These are phyloP conservation scores for Cerioporus squamosus DNA, from an alignment of 1,284 basidiomycete species.

Conservation along the genomic window DNA sequence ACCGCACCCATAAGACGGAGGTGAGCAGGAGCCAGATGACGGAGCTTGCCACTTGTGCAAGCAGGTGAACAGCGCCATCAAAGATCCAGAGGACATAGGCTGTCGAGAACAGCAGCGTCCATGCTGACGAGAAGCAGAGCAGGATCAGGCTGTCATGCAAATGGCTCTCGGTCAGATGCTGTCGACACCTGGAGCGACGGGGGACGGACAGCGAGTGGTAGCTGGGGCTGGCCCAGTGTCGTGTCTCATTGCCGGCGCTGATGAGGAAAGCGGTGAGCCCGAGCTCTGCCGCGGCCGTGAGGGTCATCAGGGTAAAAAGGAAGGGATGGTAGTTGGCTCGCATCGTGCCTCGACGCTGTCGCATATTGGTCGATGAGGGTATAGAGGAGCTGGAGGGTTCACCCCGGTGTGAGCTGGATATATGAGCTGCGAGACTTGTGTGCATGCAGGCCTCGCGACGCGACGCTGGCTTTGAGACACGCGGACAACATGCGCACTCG, in stretches of 20 bases:
- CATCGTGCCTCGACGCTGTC: conserved; percentile 29
- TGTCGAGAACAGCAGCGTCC: conserved; percentile 71
- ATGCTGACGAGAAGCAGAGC: conserved; percentile 67
- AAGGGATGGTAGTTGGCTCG: conserved; percentile 68
- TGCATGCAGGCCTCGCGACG: conserved; percentile 13
- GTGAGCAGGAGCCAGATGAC: conserved; percentile 72
- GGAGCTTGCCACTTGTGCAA: conserved; percentile 78
- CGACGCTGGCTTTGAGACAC: conserved; percentile 5
- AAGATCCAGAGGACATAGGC: conserved; percentile 74
- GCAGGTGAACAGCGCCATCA: conserved; percentile 63
- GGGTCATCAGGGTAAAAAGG: conserved; percentile 69
- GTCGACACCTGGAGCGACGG: conserved; percentile 12
- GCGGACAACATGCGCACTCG: conserved; percentile 21
- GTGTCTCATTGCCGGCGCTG: conserved; percentile 61
- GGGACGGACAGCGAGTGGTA: conserved; percentile 69
- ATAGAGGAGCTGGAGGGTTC: conserved; percentile 11
- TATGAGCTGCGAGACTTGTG: conserved; percentile 8
- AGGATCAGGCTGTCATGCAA: conserved; percentile 48
- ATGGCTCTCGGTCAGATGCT: conserved; percentile 18
- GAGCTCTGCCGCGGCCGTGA: conserved; percentile 69
- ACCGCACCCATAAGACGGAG: conserved; percentile 63
- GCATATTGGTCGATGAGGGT: conserved; percentile 22
- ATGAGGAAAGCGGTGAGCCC: conserved; percentile 74
- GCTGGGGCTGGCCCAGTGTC: conserved; percentile 59
- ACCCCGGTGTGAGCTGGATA: background rate